Evolutionary conservation across 2,329 filamentous ascomycete species (phyloP).

Genomic region (Botrytis medusae): DNA sequence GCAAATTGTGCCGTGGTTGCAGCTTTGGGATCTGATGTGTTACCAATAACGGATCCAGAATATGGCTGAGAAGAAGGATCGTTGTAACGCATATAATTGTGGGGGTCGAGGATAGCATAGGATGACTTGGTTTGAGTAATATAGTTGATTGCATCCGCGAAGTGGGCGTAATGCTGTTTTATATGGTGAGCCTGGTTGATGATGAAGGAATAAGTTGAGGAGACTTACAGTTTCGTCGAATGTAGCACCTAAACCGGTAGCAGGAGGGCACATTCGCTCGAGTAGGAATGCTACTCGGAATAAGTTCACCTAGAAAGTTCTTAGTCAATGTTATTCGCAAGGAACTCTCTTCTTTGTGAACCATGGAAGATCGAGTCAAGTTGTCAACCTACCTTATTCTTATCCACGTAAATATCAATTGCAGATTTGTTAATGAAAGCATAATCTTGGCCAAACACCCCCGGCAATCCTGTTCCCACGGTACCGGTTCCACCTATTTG

Average conservation of each 20-base stretch:
- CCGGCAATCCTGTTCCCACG: constrained; percentile 48
- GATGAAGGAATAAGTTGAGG: neutral
- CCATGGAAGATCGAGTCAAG: too few relatives aligned
- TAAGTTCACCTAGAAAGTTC: constrained; percentile 42
- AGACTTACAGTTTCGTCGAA: constrained; percentile 49
- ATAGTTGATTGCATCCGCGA: constrained; percentile 50
- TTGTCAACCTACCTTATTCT: constrained; percentile 43
- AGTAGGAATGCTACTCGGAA: constrained; percentile 52
- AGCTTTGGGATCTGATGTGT: constrained; percentile 46
- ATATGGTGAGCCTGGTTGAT: neutral
- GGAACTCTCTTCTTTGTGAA: too few relatives aligned
- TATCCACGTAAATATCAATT: constrained; percentile 48
- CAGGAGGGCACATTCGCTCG: constrained; percentile 51
- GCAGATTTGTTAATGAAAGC: constrained; percentile 49
- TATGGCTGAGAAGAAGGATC: constrained; percentile 50
- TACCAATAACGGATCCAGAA: constrained; percentile 51
- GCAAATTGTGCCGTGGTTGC: constrained; percentile 50
- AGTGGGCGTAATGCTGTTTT: constrained; percentile 45
- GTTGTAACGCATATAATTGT: constrained; percentile 57
- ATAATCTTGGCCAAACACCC: constrained; percentile 51
- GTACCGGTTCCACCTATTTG: constrained; percentile 35
- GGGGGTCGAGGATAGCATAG: constrained; percentile 51
- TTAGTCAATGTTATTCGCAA: neutral
- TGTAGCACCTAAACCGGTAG: constrained; percentile 47
- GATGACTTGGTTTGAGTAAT: constrained; percentile 49